Base-by-base conservation (phyloP, 75 land plant genomes). In the Pinus tabuliformis region DNA sequence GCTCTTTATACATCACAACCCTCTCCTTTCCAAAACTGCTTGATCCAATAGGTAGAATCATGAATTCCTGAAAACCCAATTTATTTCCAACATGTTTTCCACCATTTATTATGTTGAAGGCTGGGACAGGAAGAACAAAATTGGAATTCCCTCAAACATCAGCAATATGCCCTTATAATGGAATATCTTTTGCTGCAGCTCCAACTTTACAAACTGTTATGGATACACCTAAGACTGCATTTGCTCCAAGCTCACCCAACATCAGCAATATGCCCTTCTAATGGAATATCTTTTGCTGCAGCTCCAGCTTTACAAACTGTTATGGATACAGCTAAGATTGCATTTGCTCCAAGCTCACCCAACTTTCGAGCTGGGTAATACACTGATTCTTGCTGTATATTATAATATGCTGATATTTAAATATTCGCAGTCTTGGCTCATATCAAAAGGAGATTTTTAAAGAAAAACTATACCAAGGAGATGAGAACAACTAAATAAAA, bases 221-320 rank as follows among this genome's bases (percentile, higher is more conserved):
- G 76, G 99, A 97, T 22, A 97, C 99, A 28, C 96, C 99, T 70
- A 97, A 77, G 20, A 95, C 91, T 21, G 98, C 95, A 91, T 97
- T 97, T 83, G 92, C 99, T 68, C 99, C 98, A 75, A 97, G 88
- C 77, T 95, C 92, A 54, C 90, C 90, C 99, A 76, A 97, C 88
- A 83, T 97, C 98, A 70, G 96, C 98, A 73, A 97, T 91, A 73
- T 97, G 96, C 64, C 90, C 88, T 80, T 92, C 92, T 28, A 97
- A 78, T 58, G 99, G 89, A 70, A 97, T 88, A 92, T 91, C 99
- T 73, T 97, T 97, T 82, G 95, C 98, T 66, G 95, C 93, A 81
- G 98, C 99, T 15, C 99, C 99, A 73, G 99, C 99, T 82, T 91
- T 97, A 83, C 99, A 97, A 54, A 92, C 98, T 80, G 99, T 98